These are phyloP conservation scores for Suaeda aralocaspica DNA, from an alignment of 148 eudicot species.

Conservation along the genomic window DNA sequence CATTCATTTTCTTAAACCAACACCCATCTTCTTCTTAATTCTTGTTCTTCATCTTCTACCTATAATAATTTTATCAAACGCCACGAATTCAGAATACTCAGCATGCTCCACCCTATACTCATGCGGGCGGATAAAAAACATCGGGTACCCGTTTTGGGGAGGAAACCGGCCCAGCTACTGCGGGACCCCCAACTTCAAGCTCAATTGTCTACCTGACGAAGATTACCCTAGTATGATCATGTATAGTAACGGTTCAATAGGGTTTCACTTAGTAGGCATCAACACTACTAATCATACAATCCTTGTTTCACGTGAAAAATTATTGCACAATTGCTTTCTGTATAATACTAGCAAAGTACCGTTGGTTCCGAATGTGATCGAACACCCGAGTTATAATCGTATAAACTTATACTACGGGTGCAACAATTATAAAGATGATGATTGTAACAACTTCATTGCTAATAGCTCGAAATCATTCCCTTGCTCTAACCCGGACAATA, in stretches of 20 bases:
- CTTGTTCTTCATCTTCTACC: neutral
- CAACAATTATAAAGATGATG: neutral
- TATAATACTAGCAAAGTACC: neutral
- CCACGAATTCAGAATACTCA: neutral
- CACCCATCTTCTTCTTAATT: neutral
- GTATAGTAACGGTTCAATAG: neutral
- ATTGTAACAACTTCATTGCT: neutral
- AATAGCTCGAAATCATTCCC: neutral
- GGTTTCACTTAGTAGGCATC: neutral
- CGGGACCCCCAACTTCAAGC: neutral
- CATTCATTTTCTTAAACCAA: neutral
- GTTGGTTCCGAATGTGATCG: neutral
- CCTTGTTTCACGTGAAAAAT: neutral
- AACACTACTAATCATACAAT: constrained; percentile 12
- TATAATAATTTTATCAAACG: neutral
- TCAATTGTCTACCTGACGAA: neutral
- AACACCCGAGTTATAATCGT: neutral
- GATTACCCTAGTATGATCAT: constrained; percentile 1
- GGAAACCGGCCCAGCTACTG: constrained; percentile 14
- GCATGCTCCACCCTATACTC: constrained; percentile 3
- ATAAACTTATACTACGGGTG: constrained; percentile 18
- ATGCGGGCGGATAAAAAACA: constrained; percentile 16
- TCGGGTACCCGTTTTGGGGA: constrained; percentile 24
- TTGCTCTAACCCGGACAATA: neutral
- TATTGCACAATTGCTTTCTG: neutral